Conservation (phyloP, 2,329 filamentous ascomycete species). For the Colletotrichum musae region DNA sequence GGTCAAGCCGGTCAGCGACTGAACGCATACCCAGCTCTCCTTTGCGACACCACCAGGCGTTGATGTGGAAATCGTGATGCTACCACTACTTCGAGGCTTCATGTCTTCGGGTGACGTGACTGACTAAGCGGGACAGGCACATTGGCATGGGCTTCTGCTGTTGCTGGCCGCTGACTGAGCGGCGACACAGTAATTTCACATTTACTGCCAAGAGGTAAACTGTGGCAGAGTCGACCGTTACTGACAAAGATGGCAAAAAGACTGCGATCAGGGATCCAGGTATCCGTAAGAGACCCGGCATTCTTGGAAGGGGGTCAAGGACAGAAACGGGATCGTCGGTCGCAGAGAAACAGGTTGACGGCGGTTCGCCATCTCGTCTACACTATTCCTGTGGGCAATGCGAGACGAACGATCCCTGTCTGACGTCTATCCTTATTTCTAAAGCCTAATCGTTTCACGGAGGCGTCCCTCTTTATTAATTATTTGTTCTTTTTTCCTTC, state of each 20-base stretch:
- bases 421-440: slow-evolving; percentile 24
- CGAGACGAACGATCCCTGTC: neutral
- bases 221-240: slow-evolving; percentile 7
- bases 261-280: slow-evolving; percentile 1
- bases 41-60: too few relatives aligned
- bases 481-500: slow-evolving; percentile 2
- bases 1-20: too few relatives aligned
- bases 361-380: neutral
- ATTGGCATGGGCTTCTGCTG: too few relatives aligned
- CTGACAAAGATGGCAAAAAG: slow-evolving; percentile 2
- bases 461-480: slow-evolving; percentile 18
- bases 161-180: slow-evolving; percentile 20
- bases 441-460: slow-evolving; percentile 14
- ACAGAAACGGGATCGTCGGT: slow-evolving; percentile 11
- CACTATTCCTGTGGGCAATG: slow-evolving; percentile 17
- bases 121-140: too few relatives aligned
- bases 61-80: neutral
- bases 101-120: neutral
- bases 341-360: neutral
- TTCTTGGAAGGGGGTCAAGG: neutral
- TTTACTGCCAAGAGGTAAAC: neutral
- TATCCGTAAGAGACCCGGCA: too few relatives aligned
- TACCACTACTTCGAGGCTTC: neutral
- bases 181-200: neutral
- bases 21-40: too few relatives aligned